phyloP scores from a whole-genome alignment of 768 basidiomycete genomes.

The Dendrothele bispora region DNA sequence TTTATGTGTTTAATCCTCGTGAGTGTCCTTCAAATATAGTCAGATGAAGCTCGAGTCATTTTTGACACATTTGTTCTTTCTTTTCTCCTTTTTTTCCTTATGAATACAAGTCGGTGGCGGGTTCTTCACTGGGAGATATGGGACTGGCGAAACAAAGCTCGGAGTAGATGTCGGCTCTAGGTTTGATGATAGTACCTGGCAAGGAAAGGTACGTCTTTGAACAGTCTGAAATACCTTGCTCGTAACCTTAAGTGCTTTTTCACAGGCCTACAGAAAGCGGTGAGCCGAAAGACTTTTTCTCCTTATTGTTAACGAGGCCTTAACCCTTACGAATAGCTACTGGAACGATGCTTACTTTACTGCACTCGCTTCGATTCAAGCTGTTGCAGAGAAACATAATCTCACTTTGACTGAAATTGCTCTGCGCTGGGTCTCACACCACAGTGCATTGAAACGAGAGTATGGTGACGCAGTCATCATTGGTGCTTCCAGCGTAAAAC shows the following conservation, averaged over 20 bases:
- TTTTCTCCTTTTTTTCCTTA: slow-evolving; percentile 12
- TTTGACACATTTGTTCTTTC: background rate
- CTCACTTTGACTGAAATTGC: slow-evolving; percentile 55
- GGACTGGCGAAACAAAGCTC: slow-evolving; percentile 33
- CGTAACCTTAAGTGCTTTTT: background rate
- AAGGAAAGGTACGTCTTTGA: slow-evolving; percentile 38
- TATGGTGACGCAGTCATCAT: slow-evolving; percentile 55
- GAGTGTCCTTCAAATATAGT: slow-evolving; percentile 13
- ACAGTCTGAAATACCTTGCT: background rate
- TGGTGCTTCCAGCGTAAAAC: slow-evolving; percentile 52
- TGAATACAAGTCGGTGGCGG: slow-evolving; percentile 56
- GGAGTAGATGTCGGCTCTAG: slow-evolving; percentile 54
- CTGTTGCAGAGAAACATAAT: slow-evolving; percentile 43
- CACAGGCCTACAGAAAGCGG: slow-evolving; percentile 38
- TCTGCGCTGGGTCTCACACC: slow-evolving; percentile 62
- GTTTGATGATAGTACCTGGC: slow-evolving; percentile 52
- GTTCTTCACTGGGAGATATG: slow-evolving; percentile 56
- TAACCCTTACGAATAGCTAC: slow-evolving; percentile 40
- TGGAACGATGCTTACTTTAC: slow-evolving; percentile 57
- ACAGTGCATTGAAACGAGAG: slow-evolving; percentile 48
- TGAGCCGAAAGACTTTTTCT: slow-evolving; percentile 28
- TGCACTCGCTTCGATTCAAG: slow-evolving; percentile 43
- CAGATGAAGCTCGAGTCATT: background rate
- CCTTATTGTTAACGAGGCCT: background rate
- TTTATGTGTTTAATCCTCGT: slow-evolving; percentile 60